Evolutionary conservation across 2,329 filamentous ascomycete genomes (phyloP).

Genomic region (Nigrospora sphaerica): DNA sequence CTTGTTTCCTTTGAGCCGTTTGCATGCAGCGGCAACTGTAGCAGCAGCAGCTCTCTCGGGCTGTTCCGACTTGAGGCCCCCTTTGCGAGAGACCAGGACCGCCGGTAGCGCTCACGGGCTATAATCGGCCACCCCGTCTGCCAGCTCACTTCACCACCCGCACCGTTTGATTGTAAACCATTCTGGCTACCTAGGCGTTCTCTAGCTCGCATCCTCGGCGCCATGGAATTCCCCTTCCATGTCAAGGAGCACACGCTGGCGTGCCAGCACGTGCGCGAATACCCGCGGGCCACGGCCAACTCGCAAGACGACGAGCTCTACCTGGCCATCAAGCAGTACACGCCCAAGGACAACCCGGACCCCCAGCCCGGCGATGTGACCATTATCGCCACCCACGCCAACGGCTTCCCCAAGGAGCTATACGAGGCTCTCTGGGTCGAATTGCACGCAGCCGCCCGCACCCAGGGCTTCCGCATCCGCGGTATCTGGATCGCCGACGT

Average conservation of each 20-base stretch:
- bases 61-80: no score
- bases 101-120: no score
- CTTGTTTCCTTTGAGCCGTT: no score
- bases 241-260: conserved; percentile 68
- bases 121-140: no score
- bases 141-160: no score
- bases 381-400: conserved; percentile 80
- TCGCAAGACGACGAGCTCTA: conserved; percentile 69
- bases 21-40: no score
- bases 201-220: not conserved
- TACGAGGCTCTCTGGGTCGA: conserved; percentile 93
- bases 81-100: no score
- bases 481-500: conserved; percentile 87
- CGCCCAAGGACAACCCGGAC: conserved; percentile 60
- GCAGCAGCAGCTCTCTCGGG: no score
- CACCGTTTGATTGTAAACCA: no score
- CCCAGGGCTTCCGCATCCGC: conserved; percentile 62
- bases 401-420: conserved; percentile 91
- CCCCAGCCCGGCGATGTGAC: conserved; percentile 73
- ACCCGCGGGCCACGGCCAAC: conserved; percentile 62
- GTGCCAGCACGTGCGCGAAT: conserved; percentile 76
- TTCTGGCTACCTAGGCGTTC: no score
- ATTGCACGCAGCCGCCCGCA: conserved; percentile 51
- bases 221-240: conserved; percentile 42
- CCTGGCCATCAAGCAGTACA: conserved; percentile 83